These are phyloP conservation scores for Torulaspora delbrueckii DNA, from an alignment of 805 yeast genomes.

Conservation along the genomic window DNA sequence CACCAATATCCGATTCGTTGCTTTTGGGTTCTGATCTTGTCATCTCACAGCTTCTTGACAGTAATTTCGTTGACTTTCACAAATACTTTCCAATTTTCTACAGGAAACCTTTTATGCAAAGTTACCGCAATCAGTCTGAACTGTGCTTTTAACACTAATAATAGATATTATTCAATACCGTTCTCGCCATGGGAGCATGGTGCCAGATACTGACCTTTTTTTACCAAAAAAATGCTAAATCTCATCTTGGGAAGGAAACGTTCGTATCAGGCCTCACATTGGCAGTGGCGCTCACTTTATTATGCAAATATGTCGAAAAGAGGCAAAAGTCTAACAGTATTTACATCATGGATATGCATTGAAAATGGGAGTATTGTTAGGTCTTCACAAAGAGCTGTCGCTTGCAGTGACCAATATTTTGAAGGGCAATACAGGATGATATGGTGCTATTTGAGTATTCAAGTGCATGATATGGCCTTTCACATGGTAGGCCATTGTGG, in stretches of 20 bases:
- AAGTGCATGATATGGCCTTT: conserved; percentile 58
- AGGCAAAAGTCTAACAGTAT: conserved; percentile 65
- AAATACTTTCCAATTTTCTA: conserved; percentile 58
- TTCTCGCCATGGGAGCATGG: conserved; percentile 67
- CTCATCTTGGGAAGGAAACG: conserved; percentile 41
- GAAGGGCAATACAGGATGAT: conserved; percentile 53
- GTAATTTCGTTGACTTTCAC: conserved; percentile 57
- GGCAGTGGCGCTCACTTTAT: conserved; percentile 47
- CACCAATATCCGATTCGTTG: conserved; percentile 4
- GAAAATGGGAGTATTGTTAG: conserved; percentile 63
- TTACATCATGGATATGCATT: conserved; percentile 59
- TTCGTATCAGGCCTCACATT: conserved; percentile 58
- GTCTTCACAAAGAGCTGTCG: conserved; percentile 48
- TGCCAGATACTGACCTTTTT: conserved; percentile 49
- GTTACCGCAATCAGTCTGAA: background rate
- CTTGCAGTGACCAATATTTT: conserved; percentile 24
- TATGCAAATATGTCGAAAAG: conserved; percentile 59
- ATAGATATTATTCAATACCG: conserved; percentile 52
- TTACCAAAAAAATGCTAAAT: conserved; percentile 52
- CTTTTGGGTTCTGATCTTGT: conserved; percentile 15
- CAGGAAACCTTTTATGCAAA: conserved; percentile 42
- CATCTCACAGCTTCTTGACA: conserved; percentile 37
- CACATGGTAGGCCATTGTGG: conserved; percentile 60
- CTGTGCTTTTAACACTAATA: conserved; percentile 38
- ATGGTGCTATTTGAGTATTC: conserved; percentile 65